phyloP scores from a whole-genome alignment of 257 asterid species.

The Solanum dulcamara region DNA sequence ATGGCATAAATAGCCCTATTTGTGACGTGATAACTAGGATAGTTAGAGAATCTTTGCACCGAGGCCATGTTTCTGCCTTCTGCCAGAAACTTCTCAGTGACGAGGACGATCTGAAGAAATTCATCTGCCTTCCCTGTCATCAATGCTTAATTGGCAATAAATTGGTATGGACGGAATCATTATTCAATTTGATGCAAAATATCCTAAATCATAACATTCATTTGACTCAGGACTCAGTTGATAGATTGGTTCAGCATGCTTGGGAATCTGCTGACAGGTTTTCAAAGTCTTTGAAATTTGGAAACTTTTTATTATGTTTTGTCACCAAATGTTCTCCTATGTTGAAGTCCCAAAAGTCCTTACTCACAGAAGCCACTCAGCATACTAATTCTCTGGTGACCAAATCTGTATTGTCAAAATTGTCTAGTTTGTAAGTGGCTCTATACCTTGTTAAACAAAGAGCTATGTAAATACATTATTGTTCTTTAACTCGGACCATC shows the following conservation, averaged over 20 bases:
- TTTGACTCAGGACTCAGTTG: slow-evolving; percentile 29
- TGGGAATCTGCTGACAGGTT: slow-evolving; percentile 28
- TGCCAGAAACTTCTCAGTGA: slow-evolving; percentile 41
- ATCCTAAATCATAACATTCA: slow-evolving; percentile 20
- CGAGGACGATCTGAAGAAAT: slow-evolving; percentile 17
- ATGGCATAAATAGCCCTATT: slow-evolving; percentile 46
- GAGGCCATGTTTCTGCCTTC: slow-evolving; percentile 56
- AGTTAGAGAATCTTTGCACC: slow-evolving; percentile 55
- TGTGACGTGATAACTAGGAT: slow-evolving; percentile 51
- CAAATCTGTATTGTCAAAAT: slow-evolving; percentile 52
- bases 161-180: slow-evolving; percentile 56
- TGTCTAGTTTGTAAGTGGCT: slow-evolving; percentile 25
- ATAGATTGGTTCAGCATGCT: slow-evolving; percentile 30
- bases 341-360: slow-evolving; percentile 41
- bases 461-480: background rate
- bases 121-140: slow-evolving; percentile 55
- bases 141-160: slow-evolving; percentile 21
- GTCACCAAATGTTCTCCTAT: slow-evolving; percentile 52
- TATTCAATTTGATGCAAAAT: slow-evolving; percentile 42
- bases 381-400: slow-evolving; percentile 49
- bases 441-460: background rate
- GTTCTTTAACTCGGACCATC: background rate
- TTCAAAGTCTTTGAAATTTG: slow-evolving; percentile 56
- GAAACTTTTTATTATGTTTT: slow-evolving; percentile 56
- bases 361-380: slow-evolving; percentile 39